Evolutionary conservation across 176 grass and related monocot genomes (phyloP).

Genomic region (Neostapfia colusana): DNA sequence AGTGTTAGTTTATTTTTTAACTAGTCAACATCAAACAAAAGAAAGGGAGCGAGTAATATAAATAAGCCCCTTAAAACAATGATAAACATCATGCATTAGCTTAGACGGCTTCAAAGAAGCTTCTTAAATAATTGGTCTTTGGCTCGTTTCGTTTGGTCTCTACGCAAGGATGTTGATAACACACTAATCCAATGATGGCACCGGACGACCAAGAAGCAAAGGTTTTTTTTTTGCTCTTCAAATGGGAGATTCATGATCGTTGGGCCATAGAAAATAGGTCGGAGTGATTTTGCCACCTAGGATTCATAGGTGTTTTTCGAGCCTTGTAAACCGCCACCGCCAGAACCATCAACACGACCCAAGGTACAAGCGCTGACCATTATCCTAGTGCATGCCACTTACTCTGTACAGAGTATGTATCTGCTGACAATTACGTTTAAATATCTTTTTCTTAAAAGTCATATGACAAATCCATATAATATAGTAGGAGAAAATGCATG

Average conservation of each 20-base stretch:
- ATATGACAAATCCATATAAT: neutral
- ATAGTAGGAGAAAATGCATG: too few species aligned
- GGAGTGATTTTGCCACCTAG: neutral
- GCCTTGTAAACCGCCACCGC: neutral
- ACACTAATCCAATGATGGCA: neutral
- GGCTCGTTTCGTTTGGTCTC: neutral
- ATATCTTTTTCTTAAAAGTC: neutral
- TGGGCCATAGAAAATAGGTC: too few species aligned
- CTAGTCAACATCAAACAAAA: too few species aligned
- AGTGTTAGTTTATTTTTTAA: too few species aligned
- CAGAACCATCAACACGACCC: neutral
- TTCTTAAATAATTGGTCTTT: neutral
- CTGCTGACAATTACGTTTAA: neutral
- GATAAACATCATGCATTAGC: neutral
- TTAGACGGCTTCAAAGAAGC: slow-evolving; percentile 2
- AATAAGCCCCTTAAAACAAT: neutral
- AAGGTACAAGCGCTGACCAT: neutral
- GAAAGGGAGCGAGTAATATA: too few species aligned
- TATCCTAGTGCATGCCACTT: neutral
- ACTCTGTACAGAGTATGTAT: neutral
- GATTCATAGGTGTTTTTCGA: neutral
- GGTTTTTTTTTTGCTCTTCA: too few species aligned
- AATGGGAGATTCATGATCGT: too few species aligned
- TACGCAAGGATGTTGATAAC: neutral
- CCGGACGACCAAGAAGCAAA: neutral